Evolutionary conservation across 441 rosid genomes (phyloP).

Genomic region (Populus hybrid): DNA sequence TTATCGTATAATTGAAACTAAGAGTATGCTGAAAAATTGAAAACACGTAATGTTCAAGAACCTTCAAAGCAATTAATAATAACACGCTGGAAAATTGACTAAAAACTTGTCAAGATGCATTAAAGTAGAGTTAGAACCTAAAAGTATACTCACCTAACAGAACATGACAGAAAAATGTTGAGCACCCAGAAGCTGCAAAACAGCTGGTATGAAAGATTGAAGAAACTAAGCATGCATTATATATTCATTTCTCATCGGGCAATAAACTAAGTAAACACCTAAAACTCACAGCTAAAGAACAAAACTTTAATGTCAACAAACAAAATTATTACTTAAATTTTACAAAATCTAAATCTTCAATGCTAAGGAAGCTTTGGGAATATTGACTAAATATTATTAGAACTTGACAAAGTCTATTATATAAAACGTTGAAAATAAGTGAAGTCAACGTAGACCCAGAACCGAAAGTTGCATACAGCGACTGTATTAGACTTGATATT

Average conservation of each 20-base stretch:
- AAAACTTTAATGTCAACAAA: not conserved
- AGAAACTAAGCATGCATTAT: not conserved
- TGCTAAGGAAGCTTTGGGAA: not conserved
- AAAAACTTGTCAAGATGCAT: not conserved
- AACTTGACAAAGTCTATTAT: not conserved
- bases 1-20: not conserved
- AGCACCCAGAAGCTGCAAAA: slow-evolving; percentile 3
- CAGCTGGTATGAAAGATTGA: not conserved
- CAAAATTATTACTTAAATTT: not conserved
- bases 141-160: not conserved
- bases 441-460: slow-evolving; percentile 12
- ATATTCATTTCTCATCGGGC: not conserved
- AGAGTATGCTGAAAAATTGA: not conserved
- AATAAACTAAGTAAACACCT: not conserved
- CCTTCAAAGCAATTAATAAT: not conserved
- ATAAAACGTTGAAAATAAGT: not conserved
- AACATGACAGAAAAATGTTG: not conserved
- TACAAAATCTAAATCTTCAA: not conserved
- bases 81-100: not conserved
- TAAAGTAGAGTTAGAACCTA: not conserved
- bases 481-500: not conserved
- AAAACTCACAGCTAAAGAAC: not conserved
- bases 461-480: not conserved
- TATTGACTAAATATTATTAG: not conserved
- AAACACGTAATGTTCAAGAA: not conserved